Evolutionary conservation across 257 asterid species (phyloP), one percentile per base, ranked within the genome.

Genomic region (Scutellaria minor): DNA sequence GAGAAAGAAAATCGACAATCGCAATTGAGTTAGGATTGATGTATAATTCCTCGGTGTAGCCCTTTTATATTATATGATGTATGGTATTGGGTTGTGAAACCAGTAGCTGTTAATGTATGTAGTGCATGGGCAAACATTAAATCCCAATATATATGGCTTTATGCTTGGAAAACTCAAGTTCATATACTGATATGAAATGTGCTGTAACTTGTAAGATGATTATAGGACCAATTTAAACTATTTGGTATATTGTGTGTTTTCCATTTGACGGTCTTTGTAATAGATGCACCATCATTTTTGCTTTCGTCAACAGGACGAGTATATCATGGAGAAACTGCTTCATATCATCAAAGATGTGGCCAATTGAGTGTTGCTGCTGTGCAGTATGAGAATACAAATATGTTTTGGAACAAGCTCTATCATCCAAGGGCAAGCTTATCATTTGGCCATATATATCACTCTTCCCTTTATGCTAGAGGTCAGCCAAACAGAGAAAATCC

Each of bases 331-430:
- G 90, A 87, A 78, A 77, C 83, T 78, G 65, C 50, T 73, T 53
- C 79, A 65, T 77, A 46, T 77, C 78, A 53, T 68, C 85, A 74
- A 64, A 83, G 81, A 72, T 84, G 87, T 58, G 86, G 76, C 64
- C 69, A 22, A 27, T 60, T 75, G 54, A 69, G 75, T 13, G 72
- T 77, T 66, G 67, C 70, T 79, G 60, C 88, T 55, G 65, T 76
- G 66, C 73, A 53, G 59, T 73, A 41, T 50, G 83, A 65, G 50
- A 78, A 77, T 68, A 73, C 78, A 7, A 73, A 24, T 13, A 58
- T 74, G 80, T 69, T 79, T 45, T 64, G 42, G 74, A 75, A 78
- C 77, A 85, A 77, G 73, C 67, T 77, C 45, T 83, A 53, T 67
- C 73, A 61, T 79, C 83, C 85, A 22, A 60, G 79, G 66, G 80